These are phyloP conservation scores for Diaporthe citrichinensis DNA, from an alignment of 2,329 filamentous ascomycete species.

Conservation along the genomic window DNA sequence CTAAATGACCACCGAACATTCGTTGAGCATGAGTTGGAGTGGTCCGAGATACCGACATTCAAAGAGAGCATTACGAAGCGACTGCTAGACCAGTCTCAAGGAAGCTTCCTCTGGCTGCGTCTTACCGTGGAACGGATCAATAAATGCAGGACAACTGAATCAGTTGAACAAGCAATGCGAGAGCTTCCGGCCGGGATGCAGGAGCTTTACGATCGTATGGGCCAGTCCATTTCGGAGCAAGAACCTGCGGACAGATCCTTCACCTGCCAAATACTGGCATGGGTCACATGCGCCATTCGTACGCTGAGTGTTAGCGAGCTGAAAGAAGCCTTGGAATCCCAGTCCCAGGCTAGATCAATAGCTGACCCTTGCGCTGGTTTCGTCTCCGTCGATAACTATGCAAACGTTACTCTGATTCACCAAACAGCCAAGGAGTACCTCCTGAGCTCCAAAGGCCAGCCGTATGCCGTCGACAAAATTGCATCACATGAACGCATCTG, in stretches of 20 bases:
- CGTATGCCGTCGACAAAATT: slow-evolving; percentile 41
- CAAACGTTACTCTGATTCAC: slow-evolving; percentile 51
- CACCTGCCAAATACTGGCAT: slow-evolving; percentile 46
- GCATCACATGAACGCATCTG: slow-evolving; percentile 45
- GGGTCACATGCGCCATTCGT: slow-evolving; percentile 46
- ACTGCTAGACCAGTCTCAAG: slow-evolving; percentile 46
- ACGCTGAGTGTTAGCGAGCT: slow-evolving; percentile 46
- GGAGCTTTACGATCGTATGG: slow-evolving; percentile 52
- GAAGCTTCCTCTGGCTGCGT: slow-evolving; percentile 53
- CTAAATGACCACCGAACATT: slow-evolving; percentile 44
- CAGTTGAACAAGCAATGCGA: slow-evolving; percentile 46
- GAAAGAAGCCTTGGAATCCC: slow-evolving; percentile 41
- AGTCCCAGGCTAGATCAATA: slow-evolving; percentile 43
- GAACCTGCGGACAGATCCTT: slow-evolving; percentile 40
- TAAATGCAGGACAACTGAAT: slow-evolving; percentile 45
- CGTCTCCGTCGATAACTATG: slow-evolving; percentile 48
- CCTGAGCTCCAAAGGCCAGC: not conserved
- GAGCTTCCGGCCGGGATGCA: slow-evolving; percentile 51
- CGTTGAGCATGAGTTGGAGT: slow-evolving; percentile 43
- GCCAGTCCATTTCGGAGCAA: slow-evolving; percentile 41
- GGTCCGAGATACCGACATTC: slow-evolving; percentile 41
- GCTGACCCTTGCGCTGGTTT: slow-evolving; percentile 50
- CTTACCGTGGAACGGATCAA: slow-evolving; percentile 50
- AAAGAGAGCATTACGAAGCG: slow-evolving; percentile 44
- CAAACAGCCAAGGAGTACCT: slow-evolving; percentile 55